A percentile compares a stretch with the other conserved stretches of the same genome.
These are phyloP conservation scores for Yamadazyma atlantica DNA, from an alignment of 1,139 yeast species.

Conservation along the genomic window DNA sequence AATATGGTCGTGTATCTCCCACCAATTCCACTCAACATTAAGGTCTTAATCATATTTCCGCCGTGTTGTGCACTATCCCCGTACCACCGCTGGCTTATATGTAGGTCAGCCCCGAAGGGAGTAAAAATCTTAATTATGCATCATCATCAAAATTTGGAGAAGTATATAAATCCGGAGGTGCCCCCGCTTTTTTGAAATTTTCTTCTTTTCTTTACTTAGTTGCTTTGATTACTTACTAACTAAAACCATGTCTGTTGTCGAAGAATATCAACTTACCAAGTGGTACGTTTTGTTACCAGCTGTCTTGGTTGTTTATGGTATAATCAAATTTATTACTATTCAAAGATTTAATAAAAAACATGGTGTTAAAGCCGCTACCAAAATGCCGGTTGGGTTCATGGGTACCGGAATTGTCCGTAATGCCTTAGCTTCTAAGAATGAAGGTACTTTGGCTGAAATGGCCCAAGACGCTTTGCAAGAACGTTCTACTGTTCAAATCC, in stretches of 20 bases:
- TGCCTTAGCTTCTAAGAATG: conserved; percentile 19
- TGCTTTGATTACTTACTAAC: too few relatives aligned
- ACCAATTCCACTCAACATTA: not conserved
- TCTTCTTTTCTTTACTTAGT: too few relatives aligned
- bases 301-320: conserved; percentile 7
- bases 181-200: not conserved
- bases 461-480: conserved; percentile 14
- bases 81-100: not conserved
- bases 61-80: not conserved
- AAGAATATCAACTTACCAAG: conserved; percentile 28
- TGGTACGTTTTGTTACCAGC: conserved; percentile 15
- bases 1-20: not conserved
- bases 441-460: conserved; percentile 28
- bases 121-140: not conserved
- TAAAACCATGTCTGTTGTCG: conserved; percentile 20
- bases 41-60: not conserved
- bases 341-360: conserved; percentile 52
- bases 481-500: conserved; percentile 23
- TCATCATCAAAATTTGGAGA: not conserved
- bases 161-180: not conserved
- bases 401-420: conserved; percentile 18
- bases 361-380: conserved; percentile 50
- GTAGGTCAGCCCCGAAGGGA: not conserved
- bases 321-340: conserved; percentile 5
- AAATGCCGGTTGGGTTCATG: conserved; percentile 24